phyloP scores from a whole-genome alignment of 1,284 basidiomycete genomes.

The Lentinus polychrous region DNA sequence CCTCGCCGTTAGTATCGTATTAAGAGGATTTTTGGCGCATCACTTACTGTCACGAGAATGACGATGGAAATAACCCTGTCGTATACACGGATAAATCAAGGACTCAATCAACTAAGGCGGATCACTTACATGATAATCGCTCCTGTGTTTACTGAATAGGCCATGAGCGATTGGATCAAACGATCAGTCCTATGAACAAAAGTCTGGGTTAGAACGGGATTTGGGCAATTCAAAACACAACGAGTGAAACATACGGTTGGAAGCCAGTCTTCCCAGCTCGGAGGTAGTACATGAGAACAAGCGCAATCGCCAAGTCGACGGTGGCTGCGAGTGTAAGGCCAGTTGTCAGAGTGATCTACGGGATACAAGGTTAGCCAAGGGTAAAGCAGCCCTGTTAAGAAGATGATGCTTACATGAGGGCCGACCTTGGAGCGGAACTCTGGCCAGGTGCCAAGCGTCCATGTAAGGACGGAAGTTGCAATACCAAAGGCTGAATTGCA shows the following conservation, averaged over 20 bases:
- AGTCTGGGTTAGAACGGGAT: too few species aligned
- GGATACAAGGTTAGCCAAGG: background rate
- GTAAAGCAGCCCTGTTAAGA: background rate
- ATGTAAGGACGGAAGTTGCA: background rate
- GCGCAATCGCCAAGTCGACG: constrained; percentile 1
- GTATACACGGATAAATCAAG: background rate
- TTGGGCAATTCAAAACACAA: background rate
- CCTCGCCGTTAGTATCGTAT: background rate
- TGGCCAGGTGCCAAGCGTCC: background rate
- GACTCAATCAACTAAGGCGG: background rate
- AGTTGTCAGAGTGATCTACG: background rate
- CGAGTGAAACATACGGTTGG: background rate
- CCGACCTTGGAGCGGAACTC: background rate
- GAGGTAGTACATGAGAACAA: background rate
- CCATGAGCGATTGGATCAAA: background rate
- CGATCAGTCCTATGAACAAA: background rate
- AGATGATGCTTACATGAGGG: background rate
- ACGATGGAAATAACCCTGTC: background rate
- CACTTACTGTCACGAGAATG: background rate
- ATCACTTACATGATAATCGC: background rate
- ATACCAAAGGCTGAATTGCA: background rate
- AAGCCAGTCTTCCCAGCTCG: background rate
- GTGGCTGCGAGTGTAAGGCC: background rate
- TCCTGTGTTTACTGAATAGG: constrained; percentile 1
- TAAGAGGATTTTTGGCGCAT: background rate